A percentile compares a stretch with the other conserved stretches of the same genome.
These are phyloP conservation scores for Dissophora ornata DNA, from an alignment of 192 early-diverging fungal species.

Conservation along the genomic window DNA sequence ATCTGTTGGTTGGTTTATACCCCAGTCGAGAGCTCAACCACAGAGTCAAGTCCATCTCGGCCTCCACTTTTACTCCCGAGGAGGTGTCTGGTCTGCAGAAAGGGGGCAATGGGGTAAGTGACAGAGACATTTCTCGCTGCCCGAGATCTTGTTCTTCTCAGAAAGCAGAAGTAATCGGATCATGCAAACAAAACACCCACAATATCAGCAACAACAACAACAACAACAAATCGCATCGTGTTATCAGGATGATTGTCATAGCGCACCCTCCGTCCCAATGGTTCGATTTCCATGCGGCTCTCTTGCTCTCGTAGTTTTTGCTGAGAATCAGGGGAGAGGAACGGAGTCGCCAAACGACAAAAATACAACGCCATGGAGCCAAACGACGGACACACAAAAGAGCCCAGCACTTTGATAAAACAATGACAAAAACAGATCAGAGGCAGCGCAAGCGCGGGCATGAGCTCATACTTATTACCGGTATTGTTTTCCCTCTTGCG, in stretches of 20 bases:
- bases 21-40: conserved; percentile 67
- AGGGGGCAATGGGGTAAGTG: conserved; percentile 65
- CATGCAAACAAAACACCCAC: too few relatives aligned
- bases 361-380: not conserved
- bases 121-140: not conserved
- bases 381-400: conserved; percentile 1
- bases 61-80: conserved; percentile 63
- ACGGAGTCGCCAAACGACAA: not conserved
- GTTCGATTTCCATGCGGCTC: conserved; percentile 10
- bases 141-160: not conserved
- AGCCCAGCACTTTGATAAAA: not conserved
- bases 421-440: too few relatives aligned
- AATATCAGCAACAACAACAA: too few relatives aligned
- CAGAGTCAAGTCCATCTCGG: conserved; percentile 71
- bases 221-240: conserved; percentile 4
- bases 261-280: conserved; percentile 2
- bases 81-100: conserved; percentile 59
- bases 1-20: not conserved
- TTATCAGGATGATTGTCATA: conserved; percentile 10
- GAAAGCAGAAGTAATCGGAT: not conserved
- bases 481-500: not conserved
- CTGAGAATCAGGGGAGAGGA: conserved; percentile 6
- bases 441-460: too few relatives aligned
- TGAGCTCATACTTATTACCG: not conserved
- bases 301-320: not conserved